phyloP scores from a whole-genome alignment of 257 asterid species.

The Nicotiana knightiana region DNA sequence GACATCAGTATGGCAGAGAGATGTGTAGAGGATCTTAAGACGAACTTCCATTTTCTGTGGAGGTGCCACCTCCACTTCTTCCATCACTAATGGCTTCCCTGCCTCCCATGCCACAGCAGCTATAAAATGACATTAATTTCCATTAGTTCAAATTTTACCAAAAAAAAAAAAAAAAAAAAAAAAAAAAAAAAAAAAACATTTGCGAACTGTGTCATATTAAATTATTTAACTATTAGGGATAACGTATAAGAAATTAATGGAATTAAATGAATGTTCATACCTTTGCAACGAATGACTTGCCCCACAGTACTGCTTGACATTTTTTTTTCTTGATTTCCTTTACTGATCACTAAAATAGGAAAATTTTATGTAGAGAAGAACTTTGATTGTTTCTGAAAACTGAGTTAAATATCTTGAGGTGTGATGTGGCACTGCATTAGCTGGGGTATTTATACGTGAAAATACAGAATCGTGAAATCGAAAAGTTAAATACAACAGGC shows the following conservation, averaged over 20 bases:
- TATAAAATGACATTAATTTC: constrained; percentile 7
- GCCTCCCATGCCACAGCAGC: constrained; percentile 82
- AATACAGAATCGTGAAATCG: background rate
- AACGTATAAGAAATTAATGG: background rate
- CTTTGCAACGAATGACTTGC: constrained; percentile 64
- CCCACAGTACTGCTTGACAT: constrained; percentile 47
- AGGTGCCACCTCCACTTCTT: constrained; percentile 74
- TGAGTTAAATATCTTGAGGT: background rate
- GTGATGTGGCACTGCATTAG: background rate
- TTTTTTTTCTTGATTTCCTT: background rate
- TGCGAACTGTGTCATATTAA: too few species aligned
- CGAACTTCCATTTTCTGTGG: constrained; percentile 78
- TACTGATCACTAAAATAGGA: background rate
- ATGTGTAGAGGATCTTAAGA: constrained; percentile 57
- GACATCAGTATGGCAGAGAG: constrained; percentile 74
- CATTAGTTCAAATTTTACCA: constrained; percentile 10
- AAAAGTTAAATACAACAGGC: background rate
- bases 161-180: background rate
- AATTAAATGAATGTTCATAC: constrained; percentile 12
- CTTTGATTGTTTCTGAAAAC: background rate
- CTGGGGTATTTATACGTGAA: constrained; percentile 1
- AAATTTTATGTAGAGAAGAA: background rate
- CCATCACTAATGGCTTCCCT: constrained; percentile 70
- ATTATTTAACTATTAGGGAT: too few species aligned
- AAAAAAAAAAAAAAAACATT: background rate